A percentile compares a stretch with the other conserved stretches of the same genome.
Conservation (phyloP, 352 stramenopile genomes). For the Phytophthora pistaciae region DNA sequence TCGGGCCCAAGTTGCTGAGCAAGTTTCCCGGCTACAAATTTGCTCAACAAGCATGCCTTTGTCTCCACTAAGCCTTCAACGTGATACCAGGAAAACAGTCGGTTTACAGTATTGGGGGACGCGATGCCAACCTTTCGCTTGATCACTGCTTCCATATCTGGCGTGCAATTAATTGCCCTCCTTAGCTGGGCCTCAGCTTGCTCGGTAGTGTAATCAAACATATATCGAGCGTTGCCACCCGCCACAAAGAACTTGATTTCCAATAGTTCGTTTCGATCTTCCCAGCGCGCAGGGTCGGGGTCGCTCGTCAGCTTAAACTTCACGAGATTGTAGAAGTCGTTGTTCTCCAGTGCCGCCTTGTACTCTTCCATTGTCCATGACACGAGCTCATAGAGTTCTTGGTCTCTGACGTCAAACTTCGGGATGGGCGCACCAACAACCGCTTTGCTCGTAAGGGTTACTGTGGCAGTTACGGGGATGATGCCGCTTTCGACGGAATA, state of each 20-base stretch:
- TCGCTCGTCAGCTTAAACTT: not conserved
- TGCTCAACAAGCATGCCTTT: not conserved
- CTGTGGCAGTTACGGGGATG: not conserved
- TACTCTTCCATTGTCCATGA: not conserved
- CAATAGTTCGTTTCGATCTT: not conserved
- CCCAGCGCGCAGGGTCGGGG: not conserved
- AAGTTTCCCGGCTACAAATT: constrained; percentile 1
- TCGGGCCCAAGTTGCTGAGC: constrained; percentile 4
- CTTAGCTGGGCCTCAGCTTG: not conserved
- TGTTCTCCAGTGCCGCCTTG: not conserved
- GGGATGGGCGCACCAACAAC: not conserved
- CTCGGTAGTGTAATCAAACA: not conserved
- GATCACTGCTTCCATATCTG: not conserved
- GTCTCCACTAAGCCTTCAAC: not conserved
- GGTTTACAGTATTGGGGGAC: not conserved
- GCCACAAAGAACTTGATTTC: not conserved
- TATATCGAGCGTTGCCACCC: not conserved
- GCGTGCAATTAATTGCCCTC: not conserved
- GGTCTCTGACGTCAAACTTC: not conserved
- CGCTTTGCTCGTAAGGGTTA: not conserved
- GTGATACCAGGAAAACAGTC: not conserved
- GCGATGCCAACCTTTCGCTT: not conserved
- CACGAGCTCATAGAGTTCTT: not conserved
- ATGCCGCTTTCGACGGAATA: not conserved
- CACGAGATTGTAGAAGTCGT: not conserved